Conservation (phyloP, 208 protist genomes). For the Angomonas desouzai region DNA sequence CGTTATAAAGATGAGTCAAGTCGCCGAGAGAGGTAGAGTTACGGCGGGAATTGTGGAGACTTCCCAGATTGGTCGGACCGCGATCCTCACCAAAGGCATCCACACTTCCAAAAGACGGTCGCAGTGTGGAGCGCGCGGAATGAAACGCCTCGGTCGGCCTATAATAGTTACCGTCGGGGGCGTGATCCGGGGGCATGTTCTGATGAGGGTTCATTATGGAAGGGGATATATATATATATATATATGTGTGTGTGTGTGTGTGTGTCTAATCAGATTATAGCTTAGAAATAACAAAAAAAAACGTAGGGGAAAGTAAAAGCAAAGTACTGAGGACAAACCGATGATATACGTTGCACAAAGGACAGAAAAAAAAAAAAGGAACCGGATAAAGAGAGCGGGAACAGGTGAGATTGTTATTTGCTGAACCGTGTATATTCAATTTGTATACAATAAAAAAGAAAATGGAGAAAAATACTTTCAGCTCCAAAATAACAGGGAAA, state of each 20-base stretch:
- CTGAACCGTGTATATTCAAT: background rate
- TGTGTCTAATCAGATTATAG: no score
- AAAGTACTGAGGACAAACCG: slow-evolving; percentile 8
- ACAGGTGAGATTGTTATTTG: background rate
- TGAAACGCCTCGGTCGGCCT: background rate
- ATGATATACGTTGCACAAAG: slow-evolving; percentile 5
- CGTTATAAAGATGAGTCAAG: background rate
- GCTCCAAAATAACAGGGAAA: no score
- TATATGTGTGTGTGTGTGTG: slow-evolving; percentile 11
- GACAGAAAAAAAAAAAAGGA: slow-evolving; percentile 20
- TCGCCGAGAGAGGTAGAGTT: background rate
- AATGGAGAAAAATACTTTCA: slow-evolving; percentile 15
- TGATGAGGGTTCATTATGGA: background rate
- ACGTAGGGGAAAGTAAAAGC: background rate
- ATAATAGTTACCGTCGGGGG: background rate
- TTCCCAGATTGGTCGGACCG: background rate
- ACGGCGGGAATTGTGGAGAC: background rate
- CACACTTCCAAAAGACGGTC: background rate
- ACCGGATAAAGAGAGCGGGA: background rate
- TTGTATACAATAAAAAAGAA: slow-evolving; percentile 15
- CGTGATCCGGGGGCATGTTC: background rate
- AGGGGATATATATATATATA: background rate
- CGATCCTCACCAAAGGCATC: background rate
- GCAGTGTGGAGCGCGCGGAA: background rate
- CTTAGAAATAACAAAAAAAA: slow-evolving; percentile 17